phyloP scores from a whole-genome alignment of 202 grass and related monocot species.

The Bolboschoenoplectus hybrid region DNA sequence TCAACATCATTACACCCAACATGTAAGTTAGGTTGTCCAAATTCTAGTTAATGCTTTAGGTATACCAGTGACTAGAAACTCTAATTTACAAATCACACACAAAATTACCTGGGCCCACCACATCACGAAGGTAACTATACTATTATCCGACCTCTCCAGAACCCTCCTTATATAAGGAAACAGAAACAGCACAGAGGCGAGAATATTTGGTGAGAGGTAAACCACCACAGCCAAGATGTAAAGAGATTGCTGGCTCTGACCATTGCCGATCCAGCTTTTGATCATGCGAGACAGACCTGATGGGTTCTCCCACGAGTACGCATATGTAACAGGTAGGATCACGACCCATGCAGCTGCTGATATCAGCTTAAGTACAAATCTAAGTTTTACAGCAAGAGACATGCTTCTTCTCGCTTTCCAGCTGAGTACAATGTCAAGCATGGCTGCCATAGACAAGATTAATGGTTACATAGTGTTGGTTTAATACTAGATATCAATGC shows the following conservation, averaged over 20 bases:
- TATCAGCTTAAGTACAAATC: slow-evolving; percentile 89
- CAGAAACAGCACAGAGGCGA: slow-evolving; percentile 77
- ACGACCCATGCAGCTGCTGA: slow-evolving; percentile 83
- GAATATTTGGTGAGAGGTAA: slow-evolving; percentile 93
- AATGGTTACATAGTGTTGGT: background rate
- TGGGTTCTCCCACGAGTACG: slow-evolving; percentile 68
- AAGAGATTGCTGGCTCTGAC: slow-evolving; percentile 71
- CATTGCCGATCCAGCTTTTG: slow-evolving; percentile 86
- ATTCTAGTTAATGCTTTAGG: slow-evolving; percentile 2
- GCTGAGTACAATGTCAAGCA: slow-evolving; percentile 85
- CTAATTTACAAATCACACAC: slow-evolving; percentile 32
- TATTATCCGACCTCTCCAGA: slow-evolving; percentile 81
- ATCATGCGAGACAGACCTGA: slow-evolving; percentile 71
- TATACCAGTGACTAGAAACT: slow-evolving; percentile 29
- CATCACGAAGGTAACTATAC: slow-evolving; percentile 85
- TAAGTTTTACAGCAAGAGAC: slow-evolving; percentile 83
- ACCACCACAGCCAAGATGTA: slow-evolving; percentile 85
- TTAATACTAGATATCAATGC: background rate
- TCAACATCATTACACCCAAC: background rate
- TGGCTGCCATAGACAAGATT: slow-evolving; percentile 55
- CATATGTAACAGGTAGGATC: slow-evolving; percentile 88
- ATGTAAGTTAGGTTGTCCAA: background rate
- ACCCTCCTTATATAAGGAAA: slow-evolving; percentile 73
- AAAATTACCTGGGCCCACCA: slow-evolving; percentile 97
- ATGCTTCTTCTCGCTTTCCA: slow-evolving; percentile 99